Conservation (phyloP, 2,329 filamentous ascomycete species). For the Penicillium sp. region DNA sequence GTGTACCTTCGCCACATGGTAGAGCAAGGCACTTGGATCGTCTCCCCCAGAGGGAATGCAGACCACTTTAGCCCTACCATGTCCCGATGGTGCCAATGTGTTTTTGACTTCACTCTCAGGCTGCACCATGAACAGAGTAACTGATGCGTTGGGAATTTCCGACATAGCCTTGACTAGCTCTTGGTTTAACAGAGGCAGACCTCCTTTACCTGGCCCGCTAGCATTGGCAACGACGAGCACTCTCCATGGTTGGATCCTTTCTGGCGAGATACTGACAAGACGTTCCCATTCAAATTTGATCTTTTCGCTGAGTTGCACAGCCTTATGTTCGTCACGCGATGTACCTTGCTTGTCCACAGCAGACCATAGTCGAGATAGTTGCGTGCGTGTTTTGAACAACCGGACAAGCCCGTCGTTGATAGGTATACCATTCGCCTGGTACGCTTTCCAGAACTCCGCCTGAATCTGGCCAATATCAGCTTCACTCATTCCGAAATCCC, state of each 20-base stretch:
- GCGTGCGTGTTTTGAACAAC: conserved; percentile 1
- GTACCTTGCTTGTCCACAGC: background rate
- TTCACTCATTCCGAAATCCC: conserved; percentile 6
- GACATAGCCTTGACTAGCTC: conserved; percentile 6
- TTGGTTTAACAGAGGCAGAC: conserved; percentile 1
- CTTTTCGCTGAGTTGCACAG: background rate
- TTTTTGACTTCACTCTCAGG: background rate
- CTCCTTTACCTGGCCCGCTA: conserved; percentile 2
- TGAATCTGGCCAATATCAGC: background rate
- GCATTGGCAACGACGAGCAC: background rate
- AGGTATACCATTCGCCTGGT: background rate
- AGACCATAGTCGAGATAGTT: conserved; percentile 3
- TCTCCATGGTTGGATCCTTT: background rate
- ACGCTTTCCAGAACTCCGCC: background rate
- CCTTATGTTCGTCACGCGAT: background rate
- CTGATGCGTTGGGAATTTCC: background rate
- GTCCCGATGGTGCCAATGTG: background rate
- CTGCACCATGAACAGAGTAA: background rate
- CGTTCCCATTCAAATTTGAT: conserved; percentile 3
- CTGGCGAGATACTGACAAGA: background rate
- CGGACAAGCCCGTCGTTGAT: conserved; percentile 1
- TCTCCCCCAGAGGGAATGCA: background rate
- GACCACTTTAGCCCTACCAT: background rate
- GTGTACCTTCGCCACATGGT: conserved; percentile 1
- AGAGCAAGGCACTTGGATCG: background rate